Evolutionary conservation across 257 asterid species (phyloP).

Genomic region (Fraxinus pennsylvanica): DNA sequence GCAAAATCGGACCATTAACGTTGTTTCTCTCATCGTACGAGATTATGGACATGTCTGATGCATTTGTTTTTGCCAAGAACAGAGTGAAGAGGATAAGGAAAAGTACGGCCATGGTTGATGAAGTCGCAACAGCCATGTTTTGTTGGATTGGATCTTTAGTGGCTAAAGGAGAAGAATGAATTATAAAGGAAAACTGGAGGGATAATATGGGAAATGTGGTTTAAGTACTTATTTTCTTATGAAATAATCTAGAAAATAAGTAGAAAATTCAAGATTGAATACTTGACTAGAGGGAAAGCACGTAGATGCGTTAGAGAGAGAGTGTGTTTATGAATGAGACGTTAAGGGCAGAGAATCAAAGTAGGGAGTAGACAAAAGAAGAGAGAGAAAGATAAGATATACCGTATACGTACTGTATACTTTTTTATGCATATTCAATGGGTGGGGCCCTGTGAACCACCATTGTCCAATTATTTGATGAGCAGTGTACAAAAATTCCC

Average conservation of each 20-base stretch:
- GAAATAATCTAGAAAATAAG: background rate
- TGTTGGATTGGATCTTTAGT: slow-evolving; percentile 7
- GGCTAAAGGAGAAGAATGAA: background rate
- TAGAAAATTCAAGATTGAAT: background rate
- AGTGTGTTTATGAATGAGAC: too few relatives aligned
- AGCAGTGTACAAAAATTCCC: too few relatives aligned
- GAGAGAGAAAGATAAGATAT: background rate
- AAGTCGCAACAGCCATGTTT: slow-evolving; percentile 20
- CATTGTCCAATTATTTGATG: too few relatives aligned
- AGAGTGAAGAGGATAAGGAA: slow-evolving; percentile 27
- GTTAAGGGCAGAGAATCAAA: background rate
- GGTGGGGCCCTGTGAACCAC: too few relatives aligned
- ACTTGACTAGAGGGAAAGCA: background rate
- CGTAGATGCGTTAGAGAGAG: background rate
- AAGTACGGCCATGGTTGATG: slow-evolving; percentile 13
- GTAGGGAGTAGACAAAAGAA: background rate
- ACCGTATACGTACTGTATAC: background rate
- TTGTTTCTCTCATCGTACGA: slow-evolving; percentile 41
- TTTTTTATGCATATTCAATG: too few relatives aligned
- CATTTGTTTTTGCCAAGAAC: slow-evolving; percentile 22
- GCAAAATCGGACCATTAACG: slow-evolving; percentile 5
- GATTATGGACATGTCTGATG: slow-evolving; percentile 67
- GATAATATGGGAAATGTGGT: slow-evolving; percentile 10
- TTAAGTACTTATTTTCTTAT: too few relatives aligned
- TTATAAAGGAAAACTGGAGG: slow-evolving; percentile 22